These are phyloP conservation scores for Forsythia viridissima DNA, from an alignment of 257 asterid genomes.

Conservation along the genomic window DNA sequence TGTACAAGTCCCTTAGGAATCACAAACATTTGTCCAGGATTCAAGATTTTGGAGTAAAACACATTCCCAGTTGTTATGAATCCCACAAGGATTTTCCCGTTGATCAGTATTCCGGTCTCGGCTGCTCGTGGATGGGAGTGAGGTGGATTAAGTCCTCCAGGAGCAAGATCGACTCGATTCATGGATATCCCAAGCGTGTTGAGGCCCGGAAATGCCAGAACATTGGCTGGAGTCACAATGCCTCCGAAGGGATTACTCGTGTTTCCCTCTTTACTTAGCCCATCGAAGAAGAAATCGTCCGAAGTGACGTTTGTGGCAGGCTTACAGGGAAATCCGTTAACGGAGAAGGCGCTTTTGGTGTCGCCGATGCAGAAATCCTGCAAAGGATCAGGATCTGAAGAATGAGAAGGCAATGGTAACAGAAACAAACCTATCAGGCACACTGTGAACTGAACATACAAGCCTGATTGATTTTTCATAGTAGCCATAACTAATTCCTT, in stretches of 20 bases:
- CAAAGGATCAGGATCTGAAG: slow-evolving; percentile 54
- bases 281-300: slow-evolving; percentile 57
- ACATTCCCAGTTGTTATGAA: slow-evolving; percentile 42
- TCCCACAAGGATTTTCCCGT: slow-evolving; percentile 54
- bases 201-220: slow-evolving; percentile 50
- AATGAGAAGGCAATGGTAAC: slow-evolving; percentile 35
- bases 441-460: not conserved
- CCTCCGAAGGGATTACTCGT: slow-evolving; percentile 33
- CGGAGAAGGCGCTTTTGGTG: slow-evolving; percentile 8
- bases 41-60: slow-evolving; percentile 38
- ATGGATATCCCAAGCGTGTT: slow-evolving; percentile 64
- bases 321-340: slow-evolving; percentile 68
- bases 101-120: slow-evolving; percentile 45
- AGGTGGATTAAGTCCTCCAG: slow-evolving; percentile 55
- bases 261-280: slow-evolving; percentile 38
- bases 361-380: slow-evolving; percentile 64
- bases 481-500: not conserved
- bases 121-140: slow-evolving; percentile 68
- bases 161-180: slow-evolving; percentile 51
- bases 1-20: slow-evolving; percentile 58
- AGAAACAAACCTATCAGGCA: not conserved
- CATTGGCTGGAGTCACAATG: slow-evolving; percentile 31
- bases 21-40: slow-evolving; percentile 55
- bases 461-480: not conserved
- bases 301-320: slow-evolving; percentile 40